Conservation (phyloP, 495 filamentous ascomycete genomes). For the Podospora bellae-mahoneyi region DNA sequence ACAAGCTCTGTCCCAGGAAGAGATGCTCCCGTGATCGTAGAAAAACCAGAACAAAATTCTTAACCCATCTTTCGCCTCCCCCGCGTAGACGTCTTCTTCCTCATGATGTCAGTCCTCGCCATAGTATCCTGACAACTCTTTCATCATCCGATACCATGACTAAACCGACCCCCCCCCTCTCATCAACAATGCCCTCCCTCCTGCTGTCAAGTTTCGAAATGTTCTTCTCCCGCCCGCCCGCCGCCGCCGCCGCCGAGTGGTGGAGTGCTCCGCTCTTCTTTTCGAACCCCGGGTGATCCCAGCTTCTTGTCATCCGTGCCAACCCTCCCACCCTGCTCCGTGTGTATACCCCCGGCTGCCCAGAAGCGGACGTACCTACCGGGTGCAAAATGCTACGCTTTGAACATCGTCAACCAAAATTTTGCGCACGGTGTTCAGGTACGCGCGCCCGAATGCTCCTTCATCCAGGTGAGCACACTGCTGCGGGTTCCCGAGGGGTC, state of each 20-base stretch:
- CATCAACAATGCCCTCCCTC: background rate
- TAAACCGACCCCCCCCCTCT: background rate
- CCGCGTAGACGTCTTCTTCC: background rate
- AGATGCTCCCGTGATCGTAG: background rate
- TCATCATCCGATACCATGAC: background rate
- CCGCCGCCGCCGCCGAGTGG: background rate
- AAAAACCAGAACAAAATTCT: background rate
- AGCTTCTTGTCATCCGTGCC: no score
- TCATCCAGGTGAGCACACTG: background rate
- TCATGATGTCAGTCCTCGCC: background rate
- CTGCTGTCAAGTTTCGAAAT: background rate
- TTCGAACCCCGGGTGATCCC: no score
- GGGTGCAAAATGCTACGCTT: background rate
- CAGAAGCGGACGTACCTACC: no score
- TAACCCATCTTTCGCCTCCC: background rate
- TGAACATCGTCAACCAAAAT: background rate
- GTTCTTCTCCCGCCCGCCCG: background rate
- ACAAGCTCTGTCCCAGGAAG: background rate
- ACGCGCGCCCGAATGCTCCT: background rate
- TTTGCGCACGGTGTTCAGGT: conserved; percentile 3
- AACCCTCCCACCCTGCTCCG: no score
- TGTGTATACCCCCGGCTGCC: no score
- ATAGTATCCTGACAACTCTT: background rate
- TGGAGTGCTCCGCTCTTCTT: no score
- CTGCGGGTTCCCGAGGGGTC: conserved; percentile 12